A percentile compares a stretch with the other conserved stretches of the same genome.
These are phyloP conservation scores for Aspergillus aculeatinus DNA, from an alignment of 2,329 filamentous ascomycete species.

Conservation along the genomic window DNA sequence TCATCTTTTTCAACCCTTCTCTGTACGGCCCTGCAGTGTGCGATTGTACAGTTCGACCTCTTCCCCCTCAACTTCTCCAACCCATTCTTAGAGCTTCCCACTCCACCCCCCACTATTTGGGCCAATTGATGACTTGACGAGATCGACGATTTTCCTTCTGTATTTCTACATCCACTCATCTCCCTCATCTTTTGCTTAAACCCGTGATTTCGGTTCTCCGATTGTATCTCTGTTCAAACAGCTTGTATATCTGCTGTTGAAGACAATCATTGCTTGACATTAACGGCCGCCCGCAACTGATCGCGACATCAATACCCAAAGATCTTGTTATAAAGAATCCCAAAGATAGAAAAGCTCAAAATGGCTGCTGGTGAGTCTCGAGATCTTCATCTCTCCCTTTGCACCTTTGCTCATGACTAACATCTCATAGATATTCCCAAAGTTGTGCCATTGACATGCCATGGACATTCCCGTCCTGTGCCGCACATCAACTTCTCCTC, in stretches of 20 bases:
- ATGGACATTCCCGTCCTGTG: slow-evolving; percentile 89
- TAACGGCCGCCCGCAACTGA: slow-evolving; percentile 21
- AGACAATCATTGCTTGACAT: slow-evolving; percentile 9
- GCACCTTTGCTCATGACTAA: slow-evolving; percentile 5
- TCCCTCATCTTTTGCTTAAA: slow-evolving; percentile 16
- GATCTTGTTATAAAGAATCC: slow-evolving; percentile 8
- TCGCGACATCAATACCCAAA: neutral
- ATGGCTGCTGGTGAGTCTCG: slow-evolving; percentile 27
- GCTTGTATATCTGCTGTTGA: slow-evolving; percentile 5
- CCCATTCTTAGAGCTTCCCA: slow-evolving; percentile 18
- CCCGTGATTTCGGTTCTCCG: slow-evolving; percentile 10
- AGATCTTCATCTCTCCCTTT: neutral
- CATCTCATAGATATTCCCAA: slow-evolving; percentile 41
- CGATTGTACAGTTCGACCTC: slow-evolving; percentile 3
- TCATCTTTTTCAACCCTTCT: neutral
- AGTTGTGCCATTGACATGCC: slow-evolving; percentile 87
- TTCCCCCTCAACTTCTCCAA: slow-evolving; percentile 14
- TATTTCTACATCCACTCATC: slow-evolving; percentile 29
- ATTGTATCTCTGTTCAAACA: slow-evolving; percentile 4
- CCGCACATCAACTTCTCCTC: slow-evolving; percentile 89
- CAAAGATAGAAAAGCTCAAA: slow-evolving; percentile 6
- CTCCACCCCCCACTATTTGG: slow-evolving; percentile 14
- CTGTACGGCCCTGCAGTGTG: neutral
- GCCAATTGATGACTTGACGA: slow-evolving; percentile 45
- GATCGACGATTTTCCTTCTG: slow-evolving; percentile 40